Percentiles rank a stretch among this genome's conserved stretches.
Evolutionary conservation across 208 protist genomes (phyloP).

Genomic region (Crithidia sp.): DNA sequence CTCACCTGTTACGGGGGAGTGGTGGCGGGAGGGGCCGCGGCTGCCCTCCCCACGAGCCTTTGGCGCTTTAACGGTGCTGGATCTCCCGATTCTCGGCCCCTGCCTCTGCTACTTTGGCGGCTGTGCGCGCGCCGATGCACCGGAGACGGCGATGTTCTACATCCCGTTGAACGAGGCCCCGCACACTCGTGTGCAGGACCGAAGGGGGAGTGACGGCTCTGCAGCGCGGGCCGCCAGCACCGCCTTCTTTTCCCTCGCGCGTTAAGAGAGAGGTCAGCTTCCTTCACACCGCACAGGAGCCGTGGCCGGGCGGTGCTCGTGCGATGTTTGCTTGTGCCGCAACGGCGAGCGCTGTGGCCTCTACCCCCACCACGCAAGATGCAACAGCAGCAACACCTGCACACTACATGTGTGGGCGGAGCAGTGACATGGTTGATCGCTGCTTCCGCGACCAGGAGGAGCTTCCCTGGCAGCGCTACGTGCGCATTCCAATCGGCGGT

Average conservation of each 20-base stretch:
- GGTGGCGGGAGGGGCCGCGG: constrained; percentile 29
- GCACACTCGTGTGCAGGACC: background rate
- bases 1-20: constrained; percentile 34
- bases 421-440: constrained; percentile 6
- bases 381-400: background rate
- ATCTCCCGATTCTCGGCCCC: constrained; percentile 36
- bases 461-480: constrained; percentile 49
- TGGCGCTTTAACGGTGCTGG: constrained; percentile 38
- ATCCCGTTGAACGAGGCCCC: constrained; percentile 33
- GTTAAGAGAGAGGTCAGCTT: background rate
- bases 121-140: constrained; percentile 39
- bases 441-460: constrained; percentile 37
- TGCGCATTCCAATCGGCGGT: constrained; percentile 51
- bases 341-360: background rate
- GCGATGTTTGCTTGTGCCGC: background rate
- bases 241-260: background rate
- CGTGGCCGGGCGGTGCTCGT: background rate
- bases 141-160: constrained; percentile 61
- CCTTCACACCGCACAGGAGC: constrained; percentile 7
- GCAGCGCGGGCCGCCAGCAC: background rate
- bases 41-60: constrained; percentile 53
- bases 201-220: background rate
- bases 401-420: background rate
- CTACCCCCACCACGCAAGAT: too few relatives aligned
- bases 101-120: constrained; percentile 64